These are phyloP conservation scores for Colletotrichum abscissum DNA, from an alignment of 2,329 filamentous ascomycete genomes.

Conservation along the genomic window DNA sequence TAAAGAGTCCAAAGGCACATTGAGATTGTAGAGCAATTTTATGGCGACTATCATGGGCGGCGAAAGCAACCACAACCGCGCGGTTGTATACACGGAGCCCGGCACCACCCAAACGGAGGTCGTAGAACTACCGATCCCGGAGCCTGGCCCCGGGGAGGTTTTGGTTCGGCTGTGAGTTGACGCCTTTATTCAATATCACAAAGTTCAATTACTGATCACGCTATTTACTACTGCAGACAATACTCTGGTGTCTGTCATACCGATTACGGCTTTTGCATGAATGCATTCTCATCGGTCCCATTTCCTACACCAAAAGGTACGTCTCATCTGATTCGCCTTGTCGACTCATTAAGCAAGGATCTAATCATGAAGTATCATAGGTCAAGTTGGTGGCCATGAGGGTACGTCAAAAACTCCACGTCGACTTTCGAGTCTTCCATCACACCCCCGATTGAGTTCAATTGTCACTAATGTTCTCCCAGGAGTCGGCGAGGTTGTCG, in stretches of 20 bases:
- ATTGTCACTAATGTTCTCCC: background rate
- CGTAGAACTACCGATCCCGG: conserved; percentile 40
- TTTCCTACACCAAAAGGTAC: conserved; percentile 30
- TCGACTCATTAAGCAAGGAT: background rate
- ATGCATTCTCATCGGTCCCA: conserved; percentile 36
- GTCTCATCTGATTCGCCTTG: background rate
- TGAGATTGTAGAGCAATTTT: background rate
- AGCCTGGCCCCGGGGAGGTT: conserved; percentile 40
- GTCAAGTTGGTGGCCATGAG: conserved; percentile 39
- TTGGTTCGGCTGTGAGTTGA: conserved; percentile 39
- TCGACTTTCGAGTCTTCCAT: background rate
- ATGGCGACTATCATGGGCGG: conserved; percentile 29
- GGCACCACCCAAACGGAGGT: conserved; percentile 41
- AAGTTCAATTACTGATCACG: background rate
- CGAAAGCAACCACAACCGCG: conserved; percentile 36
- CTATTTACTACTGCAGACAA: conserved; percentile 25
- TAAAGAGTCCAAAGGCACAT: too few relatives aligned
- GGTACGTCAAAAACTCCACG: background rate
- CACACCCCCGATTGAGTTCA: too few relatives aligned
- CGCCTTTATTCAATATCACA: background rate
- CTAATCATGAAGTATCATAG: conserved; percentile 21
- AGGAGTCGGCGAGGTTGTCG: conserved; percentile 36
- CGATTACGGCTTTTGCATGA: conserved; percentile 41
- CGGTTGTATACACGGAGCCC: conserved; percentile 41
- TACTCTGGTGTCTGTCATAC: conserved; percentile 43